These are phyloP conservation scores for Backusella westeae DNA, from an alignment of 192 early-diverging fungal genomes.

Conservation along the genomic window DNA sequence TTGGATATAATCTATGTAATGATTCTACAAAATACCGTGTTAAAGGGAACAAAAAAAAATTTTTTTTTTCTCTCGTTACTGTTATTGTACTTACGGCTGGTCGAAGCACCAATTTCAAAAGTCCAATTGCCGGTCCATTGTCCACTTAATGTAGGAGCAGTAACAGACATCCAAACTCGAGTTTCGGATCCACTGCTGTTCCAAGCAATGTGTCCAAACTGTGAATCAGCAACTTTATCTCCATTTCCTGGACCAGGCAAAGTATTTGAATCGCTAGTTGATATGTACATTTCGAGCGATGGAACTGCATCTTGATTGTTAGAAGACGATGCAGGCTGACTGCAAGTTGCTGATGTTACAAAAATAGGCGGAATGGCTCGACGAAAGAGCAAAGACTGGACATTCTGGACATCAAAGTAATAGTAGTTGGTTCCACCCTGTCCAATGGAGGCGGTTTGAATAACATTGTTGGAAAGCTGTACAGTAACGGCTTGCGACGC, in stretches of 20 bases:
- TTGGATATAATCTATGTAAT: neutral
- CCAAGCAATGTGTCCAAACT: conserved; percentile 18
- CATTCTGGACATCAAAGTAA: conserved; percentile 12
- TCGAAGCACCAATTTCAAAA: conserved; percentile 34
- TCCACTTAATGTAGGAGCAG: conserved; percentile 10
- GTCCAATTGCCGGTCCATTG: conserved; percentile 36
- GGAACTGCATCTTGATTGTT: conserved; percentile 16
- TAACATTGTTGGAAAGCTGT: conserved; percentile 13
- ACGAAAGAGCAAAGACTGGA: neutral
- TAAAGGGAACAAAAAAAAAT: too few relatives aligned
- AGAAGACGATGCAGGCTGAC: conserved; percentile 22
- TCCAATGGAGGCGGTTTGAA: neutral
- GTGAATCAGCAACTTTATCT: conserved; percentile 4
- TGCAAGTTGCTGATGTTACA: conserved; percentile 30
- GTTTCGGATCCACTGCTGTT: neutral
- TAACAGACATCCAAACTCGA: conserved; percentile 30
- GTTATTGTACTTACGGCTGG: conserved; percentile 16
- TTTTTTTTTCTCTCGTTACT: neutral
- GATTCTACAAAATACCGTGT: neutral
- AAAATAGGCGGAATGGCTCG: conserved; percentile 14
- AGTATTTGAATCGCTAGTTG: conserved; percentile 12
- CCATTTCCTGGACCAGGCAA: conserved; percentile 27
- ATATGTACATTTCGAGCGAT: conserved; percentile 27
- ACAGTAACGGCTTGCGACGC: conserved; percentile 4
- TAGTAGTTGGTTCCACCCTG: conserved; percentile 1